These are phyloP conservation scores for Penicillium arizonense DNA, from an alignment of 495 filamentous ascomycete genomes.

Conservation along the genomic window DNA sequence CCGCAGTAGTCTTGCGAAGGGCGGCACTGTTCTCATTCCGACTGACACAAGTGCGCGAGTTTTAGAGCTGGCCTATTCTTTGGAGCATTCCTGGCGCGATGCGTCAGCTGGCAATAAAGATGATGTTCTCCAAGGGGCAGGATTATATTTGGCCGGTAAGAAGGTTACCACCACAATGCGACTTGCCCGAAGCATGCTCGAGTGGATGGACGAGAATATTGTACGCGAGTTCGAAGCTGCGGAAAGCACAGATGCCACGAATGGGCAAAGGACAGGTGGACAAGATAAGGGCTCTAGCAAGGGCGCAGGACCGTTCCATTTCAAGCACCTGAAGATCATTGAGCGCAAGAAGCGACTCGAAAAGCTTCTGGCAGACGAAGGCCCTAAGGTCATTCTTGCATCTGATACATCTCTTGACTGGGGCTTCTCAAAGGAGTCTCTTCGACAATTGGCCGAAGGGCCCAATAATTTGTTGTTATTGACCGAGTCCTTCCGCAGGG, in stretches of 20 bases:
- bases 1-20: slow-evolving; percentile 68
- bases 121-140: slow-evolving; percentile 61
- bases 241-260: slow-evolving; percentile 47
- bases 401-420: slow-evolving; percentile 88
- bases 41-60: slow-evolving; percentile 93
- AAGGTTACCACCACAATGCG: slow-evolving; percentile 80
- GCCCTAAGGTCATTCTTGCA: slow-evolving; percentile 79
- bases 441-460: slow-evolving; percentile 71
- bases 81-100: slow-evolving; percentile 88
- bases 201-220: slow-evolving; percentile 98
- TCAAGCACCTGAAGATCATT: slow-evolving; percentile 78
- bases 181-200: slow-evolving; percentile 90
- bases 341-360: slow-evolving; percentile 74
- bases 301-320: slow-evolving; percentile 79
- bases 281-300: slow-evolving; percentile 40
- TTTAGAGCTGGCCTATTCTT: slow-evolving; percentile 85
- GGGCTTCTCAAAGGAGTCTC: slow-evolving; percentile 88
- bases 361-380: slow-evolving; percentile 50
- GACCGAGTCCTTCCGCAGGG: slow-evolving; percentile 62
- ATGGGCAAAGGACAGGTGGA: slow-evolving; percentile 36
- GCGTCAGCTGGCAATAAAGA: slow-evolving; percentile 50
- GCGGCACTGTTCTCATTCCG: slow-evolving; percentile 92
- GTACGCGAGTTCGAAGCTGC: slow-evolving; percentile 86
- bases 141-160: slow-evolving; percentile 78
- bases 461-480: slow-evolving; percentile 79